Base-by-base conservation (phyloP, 225 moss, liverwort and hornwort genomes). In the Antitrichia curtipendula region DNA sequence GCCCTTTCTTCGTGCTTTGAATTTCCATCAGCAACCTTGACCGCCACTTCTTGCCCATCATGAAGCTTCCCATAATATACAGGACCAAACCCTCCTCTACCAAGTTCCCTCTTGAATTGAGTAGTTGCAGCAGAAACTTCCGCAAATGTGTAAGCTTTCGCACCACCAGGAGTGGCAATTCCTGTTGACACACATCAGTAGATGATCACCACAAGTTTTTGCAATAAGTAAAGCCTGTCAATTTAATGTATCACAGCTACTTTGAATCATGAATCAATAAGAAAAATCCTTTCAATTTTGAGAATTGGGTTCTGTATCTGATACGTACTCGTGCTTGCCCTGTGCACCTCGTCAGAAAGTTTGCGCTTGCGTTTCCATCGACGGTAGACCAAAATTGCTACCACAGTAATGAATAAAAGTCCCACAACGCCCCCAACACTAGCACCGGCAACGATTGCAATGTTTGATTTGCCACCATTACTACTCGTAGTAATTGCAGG, bases 1-100 rank as follows among this genome's bases (percentile, higher is more conserved):
- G 91, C 92, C 18, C 49, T 62, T 16, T 50, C 80, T 84, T 82
- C 91, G 41, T 94, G 91, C n/a, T 57, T 43, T 14, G 85, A 86
- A 17, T 43, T 69, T 24, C 54, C 85, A 40, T 87, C 65, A 34
- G 87, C 64, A 36, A 94, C 90, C 75, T 95, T 95, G 70, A 92
- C 91, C 10, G 94, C 94, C 52, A 95, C 89, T 81, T 92, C 94
- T 83, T 90, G 83, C 27, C 88, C 88, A 50, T 89, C 80, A 43
- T 75, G 62, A 64, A 92, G 58, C 66, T 24, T 87, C 8, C 94
- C 91, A 43, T 91, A 90, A 47, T 81, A 95, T 0, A 89, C 82
- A 5, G 65, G 79, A 43, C 81, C 89, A 83, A 92, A 91, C 31
- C 82, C 74, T 50, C 90, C 92, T 61, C 14, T 71, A 3, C 90